These are phyloP conservation scores for Bruguiera sexangula DNA, from an alignment of 345 rosid species.

Conservation along the genomic window DNA sequence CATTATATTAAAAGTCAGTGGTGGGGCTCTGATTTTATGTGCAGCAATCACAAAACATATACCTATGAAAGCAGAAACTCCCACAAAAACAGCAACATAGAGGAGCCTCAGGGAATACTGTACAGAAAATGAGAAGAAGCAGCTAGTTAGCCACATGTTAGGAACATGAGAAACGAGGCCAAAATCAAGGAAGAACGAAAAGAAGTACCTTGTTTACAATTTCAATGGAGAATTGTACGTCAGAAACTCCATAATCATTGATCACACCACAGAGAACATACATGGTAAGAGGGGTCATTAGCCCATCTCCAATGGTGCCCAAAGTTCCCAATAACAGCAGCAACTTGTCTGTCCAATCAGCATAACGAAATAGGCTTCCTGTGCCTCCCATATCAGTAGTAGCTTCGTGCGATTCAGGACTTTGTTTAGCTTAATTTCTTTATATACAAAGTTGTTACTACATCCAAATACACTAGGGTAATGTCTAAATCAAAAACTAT, in stretches of 20 bases:
- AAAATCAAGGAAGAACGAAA: neutral
- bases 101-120: conserved; percentile 47
- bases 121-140: neutral
- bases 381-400: conserved; percentile 25
- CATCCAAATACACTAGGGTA: too few species aligned
- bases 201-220: conserved; percentile 39
- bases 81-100: conserved; percentile 35
- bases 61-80: conserved; percentile 46
- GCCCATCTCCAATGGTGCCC: conserved; percentile 56
- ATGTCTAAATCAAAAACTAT: too few species aligned
- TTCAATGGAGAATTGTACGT: conserved; percentile 17
- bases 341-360: conserved; percentile 41
- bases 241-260: conserved; percentile 35
- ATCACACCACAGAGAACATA: conserved; percentile 35
- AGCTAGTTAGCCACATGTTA: neutral
- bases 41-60: neutral
- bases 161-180: neutral
- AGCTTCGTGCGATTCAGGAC: conserved; percentile 3
- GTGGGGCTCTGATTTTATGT: neutral
- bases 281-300: conserved; percentile 48
- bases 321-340: conserved; percentile 38
- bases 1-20: too few species aligned
- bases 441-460: neutral
- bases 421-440: neutral
- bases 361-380: conserved; percentile 35